Percentiles rank a stretch among this genome's conserved stretches.
Conservation (phyloP, 768 basidiomycete genomes). For the Xanthoconium stramineum region DNA sequence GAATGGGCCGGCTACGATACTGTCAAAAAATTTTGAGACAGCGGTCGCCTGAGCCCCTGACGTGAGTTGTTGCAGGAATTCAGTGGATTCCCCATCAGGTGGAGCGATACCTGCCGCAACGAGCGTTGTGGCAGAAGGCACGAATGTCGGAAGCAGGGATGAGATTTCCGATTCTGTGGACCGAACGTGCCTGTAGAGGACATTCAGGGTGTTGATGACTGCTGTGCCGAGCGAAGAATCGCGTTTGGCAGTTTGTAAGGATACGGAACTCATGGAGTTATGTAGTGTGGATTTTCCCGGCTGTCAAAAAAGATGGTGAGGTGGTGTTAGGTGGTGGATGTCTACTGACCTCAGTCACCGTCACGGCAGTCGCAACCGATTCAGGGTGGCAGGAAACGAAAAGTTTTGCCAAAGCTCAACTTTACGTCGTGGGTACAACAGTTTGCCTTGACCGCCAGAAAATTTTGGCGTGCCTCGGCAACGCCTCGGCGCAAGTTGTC, state of each 20-base stretch:
- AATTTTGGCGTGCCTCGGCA: not conserved
- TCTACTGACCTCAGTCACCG: slow-evolving; percentile 6
- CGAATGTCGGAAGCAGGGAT: slow-evolving; percentile 12
- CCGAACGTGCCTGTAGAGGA: not conserved
- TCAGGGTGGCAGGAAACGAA: not conserved
- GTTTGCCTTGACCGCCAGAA: not conserved
- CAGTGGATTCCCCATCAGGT: slow-evolving; percentile 1
- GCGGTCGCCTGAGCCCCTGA: slow-evolving; percentile 39
- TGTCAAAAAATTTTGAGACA: slow-evolving; percentile 40
- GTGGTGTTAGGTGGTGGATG: no score
- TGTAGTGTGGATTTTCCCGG: not conserved
- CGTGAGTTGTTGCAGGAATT: slow-evolving; percentile 32
- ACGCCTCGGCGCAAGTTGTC: not conserved
- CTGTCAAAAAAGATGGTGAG: not conserved
- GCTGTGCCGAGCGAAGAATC: not conserved
- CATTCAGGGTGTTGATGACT: slow-evolving; percentile 8
- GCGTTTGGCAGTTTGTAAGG: slow-evolving; percentile 4
- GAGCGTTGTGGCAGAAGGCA: slow-evolving; percentile 11
- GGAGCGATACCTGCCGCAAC: slow-evolving; percentile 5
- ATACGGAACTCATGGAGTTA: slow-evolving; percentile 3
- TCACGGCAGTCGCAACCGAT: slow-evolving; percentile 3
- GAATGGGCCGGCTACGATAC: slow-evolving; percentile 49
- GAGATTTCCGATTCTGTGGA: not conserved
- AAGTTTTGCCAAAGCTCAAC: not conserved
- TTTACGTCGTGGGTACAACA: not conserved